These are phyloP conservation scores for Acanthamoeba healyi DNA, from an alignment of 208 protist species.

Conservation along the genomic window DNA sequence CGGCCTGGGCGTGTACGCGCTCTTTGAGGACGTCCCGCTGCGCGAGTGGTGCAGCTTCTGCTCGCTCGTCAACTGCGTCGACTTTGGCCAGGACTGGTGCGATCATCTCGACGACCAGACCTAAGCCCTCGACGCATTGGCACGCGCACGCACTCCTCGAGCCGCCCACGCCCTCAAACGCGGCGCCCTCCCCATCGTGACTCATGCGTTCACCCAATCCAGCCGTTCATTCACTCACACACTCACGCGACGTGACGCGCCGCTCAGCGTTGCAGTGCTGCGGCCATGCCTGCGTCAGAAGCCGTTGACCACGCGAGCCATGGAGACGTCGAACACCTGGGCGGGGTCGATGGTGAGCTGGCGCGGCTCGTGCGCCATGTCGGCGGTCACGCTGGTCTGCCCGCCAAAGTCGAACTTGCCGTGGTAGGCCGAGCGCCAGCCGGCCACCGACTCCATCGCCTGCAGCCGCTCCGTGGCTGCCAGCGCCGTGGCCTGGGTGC, in stretches of 20 bases:
- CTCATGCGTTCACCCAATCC: no score
- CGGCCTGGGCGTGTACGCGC: slow-evolving; percentile 30
- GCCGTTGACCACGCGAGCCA: background rate
- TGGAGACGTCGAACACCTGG: background rate
- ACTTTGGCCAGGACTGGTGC: slow-evolving; percentile 31
- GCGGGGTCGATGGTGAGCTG: background rate
- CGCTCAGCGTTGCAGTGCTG: no score
- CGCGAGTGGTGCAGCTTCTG: slow-evolving; percentile 43
- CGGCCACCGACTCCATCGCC: no score
- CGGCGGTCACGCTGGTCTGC: background rate
- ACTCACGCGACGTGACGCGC: no score
- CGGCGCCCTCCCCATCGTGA: no score
- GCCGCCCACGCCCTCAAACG: no score
- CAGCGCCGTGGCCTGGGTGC: background rate
- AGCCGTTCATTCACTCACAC: no score
- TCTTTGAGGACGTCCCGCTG: slow-evolving; percentile 26
- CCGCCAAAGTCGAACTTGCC: background rate
- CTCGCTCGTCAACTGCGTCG: slow-evolving; percentile 38
- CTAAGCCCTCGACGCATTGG: no score
- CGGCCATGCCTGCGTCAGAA: no score
- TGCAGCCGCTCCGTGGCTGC: background rate
- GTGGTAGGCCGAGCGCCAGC: background rate
- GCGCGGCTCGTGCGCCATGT: background rate
- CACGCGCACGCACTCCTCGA: no score
- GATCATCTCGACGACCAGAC: background rate